Evolutionary conservation across 306 rosid genomes (phyloP).

Genomic region (Quercus wislizeni): DNA sequence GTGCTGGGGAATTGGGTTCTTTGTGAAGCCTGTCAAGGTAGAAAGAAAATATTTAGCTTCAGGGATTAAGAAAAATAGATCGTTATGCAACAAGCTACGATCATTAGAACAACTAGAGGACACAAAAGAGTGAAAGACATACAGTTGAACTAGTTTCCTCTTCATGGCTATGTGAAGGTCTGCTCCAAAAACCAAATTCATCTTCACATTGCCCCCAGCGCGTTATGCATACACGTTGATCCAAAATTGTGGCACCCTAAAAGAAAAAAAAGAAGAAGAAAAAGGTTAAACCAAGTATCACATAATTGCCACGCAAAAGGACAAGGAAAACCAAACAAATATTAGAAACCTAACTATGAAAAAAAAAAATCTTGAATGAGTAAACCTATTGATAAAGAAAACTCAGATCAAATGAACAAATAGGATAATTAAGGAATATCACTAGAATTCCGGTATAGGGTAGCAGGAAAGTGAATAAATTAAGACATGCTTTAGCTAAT

Average conservation of each 20-base stretch:
- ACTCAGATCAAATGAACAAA: background rate
- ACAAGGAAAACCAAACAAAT: background rate
- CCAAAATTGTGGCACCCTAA: slow-evolving; percentile 92
- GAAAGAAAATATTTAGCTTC: background rate
- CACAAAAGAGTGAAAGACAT: slow-evolving; percentile 14
- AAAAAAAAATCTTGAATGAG: background rate
- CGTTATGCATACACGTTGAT: slow-evolving; percentile 86
- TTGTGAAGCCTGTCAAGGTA: slow-evolving; percentile 37
- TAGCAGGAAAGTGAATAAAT: background rate
- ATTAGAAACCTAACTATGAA: background rate
- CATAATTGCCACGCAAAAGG: background rate
- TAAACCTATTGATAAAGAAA: background rate
- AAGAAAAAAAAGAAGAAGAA: slow-evolving; percentile 16
- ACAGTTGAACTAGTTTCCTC: slow-evolving; percentile 54
- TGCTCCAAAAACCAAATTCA: slow-evolving; percentile 72
- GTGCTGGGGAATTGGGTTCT: slow-evolving; percentile 54
- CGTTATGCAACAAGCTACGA: background rate
- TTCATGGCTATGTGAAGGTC: slow-evolving; percentile 34
- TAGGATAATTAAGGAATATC: background rate
- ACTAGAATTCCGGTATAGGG: background rate
- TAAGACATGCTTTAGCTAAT: background rate
- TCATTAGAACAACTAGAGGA: background rate
- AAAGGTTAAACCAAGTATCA: background rate
- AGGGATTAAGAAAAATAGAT: background rate
- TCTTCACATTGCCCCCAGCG: slow-evolving; percentile 85